phyloP scores from a whole-genome alignment of 2,329 filamentous ascomycete species.

The Colletotrichum sp. region DNA sequence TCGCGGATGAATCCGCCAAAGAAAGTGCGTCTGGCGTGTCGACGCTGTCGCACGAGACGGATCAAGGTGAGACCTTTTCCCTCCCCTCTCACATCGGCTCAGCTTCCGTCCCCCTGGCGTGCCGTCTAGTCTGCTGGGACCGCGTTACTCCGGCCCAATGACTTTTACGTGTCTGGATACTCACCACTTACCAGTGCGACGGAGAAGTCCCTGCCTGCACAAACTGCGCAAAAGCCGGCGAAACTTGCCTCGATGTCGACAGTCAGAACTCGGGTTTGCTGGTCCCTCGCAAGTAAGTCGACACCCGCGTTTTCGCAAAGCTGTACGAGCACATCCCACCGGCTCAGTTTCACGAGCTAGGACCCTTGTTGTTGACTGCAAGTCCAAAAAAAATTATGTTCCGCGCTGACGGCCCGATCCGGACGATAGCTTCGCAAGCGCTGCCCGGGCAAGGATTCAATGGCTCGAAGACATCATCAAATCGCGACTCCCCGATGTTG shows the following conservation, averaged over 20 bases:
- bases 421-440: conserved; percentile 22
- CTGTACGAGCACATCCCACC: neutral
- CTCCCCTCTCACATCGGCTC: neutral
- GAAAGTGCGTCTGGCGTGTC: conserved; percentile 43
- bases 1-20: conserved; percentile 25
- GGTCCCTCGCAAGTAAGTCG: conserved; percentile 37
- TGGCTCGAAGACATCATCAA: conserved; percentile 38
- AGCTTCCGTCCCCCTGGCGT: neutral
- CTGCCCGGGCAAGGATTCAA: conserved; percentile 33
- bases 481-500: conserved; percentile 30
- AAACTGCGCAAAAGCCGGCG: conserved; percentile 39
- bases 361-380: neutral
- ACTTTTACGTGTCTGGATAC: neutral
- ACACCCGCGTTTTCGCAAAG: neutral
- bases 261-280: conserved; percentile 36
- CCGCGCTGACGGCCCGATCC: neutral
- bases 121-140: neutral
- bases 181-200: conserved; percentile 33
- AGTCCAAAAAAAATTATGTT: neutral
- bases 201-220: conserved; percentile 40
- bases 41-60: conserved; percentile 38
- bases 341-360: neutral
- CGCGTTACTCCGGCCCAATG: neutral
- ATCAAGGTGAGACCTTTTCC: conserved; percentile 34
- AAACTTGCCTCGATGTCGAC: conserved; percentile 41